Evolutionary conservation across 805 yeast species (phyloP), one percentile per base, ranked within the genome.

Genomic region (Saccharomycopsis fodiens): DNA sequence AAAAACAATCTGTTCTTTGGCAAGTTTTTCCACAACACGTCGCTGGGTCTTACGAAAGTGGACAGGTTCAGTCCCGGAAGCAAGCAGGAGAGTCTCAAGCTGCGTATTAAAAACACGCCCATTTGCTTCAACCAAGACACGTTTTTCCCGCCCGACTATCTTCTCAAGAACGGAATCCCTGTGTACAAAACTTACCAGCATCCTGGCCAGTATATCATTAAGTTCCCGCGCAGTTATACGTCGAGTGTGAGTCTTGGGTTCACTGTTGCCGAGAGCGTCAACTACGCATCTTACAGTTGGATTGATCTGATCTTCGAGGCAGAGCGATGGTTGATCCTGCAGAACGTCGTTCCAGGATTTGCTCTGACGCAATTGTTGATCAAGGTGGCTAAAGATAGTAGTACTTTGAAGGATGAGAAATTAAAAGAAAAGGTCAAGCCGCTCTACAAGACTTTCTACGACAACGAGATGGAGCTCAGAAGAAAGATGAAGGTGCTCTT

Each of bases 231-330:
- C 45, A 56, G 74, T 0, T 81, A 75, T 55, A 64, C 80, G 1
- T 59, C 77, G 12, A 62, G 59, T 3, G 56, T 79, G 2, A 75
- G 81, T 0, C 57, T 75, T 13, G 88, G 87, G 0, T 68, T 76
- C 42, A 69, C 70, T 35, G 58, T 80, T 4, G 70, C 74, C 43
- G 85, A 82, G 58, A 67, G 70, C 30, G 75, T 73, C 2, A 69
- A 71, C 45, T 73, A 81, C 64, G 82, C 84, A 1, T 68, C 82
- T 1, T 52, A 58, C 8, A 60, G 68, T 6, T 82, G 89, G 88
- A 54, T 82, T 8, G 60, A 65, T 3, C 59, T 67, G 43, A 72
- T 78, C 0, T 16, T 65, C 1, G 74, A 70, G 29, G 76, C 76
- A 0, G 75, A 72, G 34, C 54, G 59, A 25, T 79, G 83, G 83